phyloP scores from a whole-genome alignment of 2,329 filamentous ascomycete genomes.

The Fusarium stilboides region DNA sequence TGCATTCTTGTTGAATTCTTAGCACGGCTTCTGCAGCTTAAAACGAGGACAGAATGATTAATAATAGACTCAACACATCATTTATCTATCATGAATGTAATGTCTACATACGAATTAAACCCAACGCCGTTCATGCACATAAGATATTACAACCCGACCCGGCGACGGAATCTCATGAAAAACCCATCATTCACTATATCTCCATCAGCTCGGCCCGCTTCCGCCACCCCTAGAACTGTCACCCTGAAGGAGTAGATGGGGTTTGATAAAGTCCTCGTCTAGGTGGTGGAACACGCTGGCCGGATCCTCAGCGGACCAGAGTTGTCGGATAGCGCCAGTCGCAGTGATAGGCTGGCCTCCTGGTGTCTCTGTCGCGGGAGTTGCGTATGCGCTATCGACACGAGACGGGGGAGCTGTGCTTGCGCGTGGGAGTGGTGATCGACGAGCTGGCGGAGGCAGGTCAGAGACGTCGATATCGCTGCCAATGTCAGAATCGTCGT shows the following conservation, averaged over 20 bases:
- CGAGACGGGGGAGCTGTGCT: constrained; percentile 48
- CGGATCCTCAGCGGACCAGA: constrained; percentile 90
- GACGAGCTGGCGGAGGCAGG: constrained; percentile 72
- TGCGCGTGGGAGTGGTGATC: constrained; percentile 55
- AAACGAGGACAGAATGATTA: neutral
- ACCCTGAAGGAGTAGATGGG: constrained; percentile 86
- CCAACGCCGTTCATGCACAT: constrained; percentile 51
- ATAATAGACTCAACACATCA: constrained; percentile 12
- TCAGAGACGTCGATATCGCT: constrained; percentile 78
- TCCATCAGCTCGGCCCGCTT: constrained; percentile 44
- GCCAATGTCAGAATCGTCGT: constrained; percentile 71
- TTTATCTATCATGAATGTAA: constrained; percentile 37
- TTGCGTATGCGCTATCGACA: constrained; percentile 51
- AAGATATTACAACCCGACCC: constrained; percentile 34
- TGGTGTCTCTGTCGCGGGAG: constrained; percentile 51
- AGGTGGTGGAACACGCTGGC: constrained; percentile 91
- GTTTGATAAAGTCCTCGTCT: constrained; percentile 97
- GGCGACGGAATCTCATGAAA: constrained; percentile 12
- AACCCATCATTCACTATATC: constrained; percentile 10
- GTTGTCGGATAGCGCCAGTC: constrained; percentile 81
- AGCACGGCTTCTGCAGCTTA: too few relatives aligned
- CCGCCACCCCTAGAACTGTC: constrained; percentile 54
- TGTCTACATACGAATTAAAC: constrained; percentile 41
- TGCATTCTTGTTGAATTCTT: too few relatives aligned
- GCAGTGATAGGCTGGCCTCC: constrained; percentile 71